phyloP scores from a whole-genome alignment of 176 grass and related monocot species.

The Dendrocalamus sinicus region DNA sequence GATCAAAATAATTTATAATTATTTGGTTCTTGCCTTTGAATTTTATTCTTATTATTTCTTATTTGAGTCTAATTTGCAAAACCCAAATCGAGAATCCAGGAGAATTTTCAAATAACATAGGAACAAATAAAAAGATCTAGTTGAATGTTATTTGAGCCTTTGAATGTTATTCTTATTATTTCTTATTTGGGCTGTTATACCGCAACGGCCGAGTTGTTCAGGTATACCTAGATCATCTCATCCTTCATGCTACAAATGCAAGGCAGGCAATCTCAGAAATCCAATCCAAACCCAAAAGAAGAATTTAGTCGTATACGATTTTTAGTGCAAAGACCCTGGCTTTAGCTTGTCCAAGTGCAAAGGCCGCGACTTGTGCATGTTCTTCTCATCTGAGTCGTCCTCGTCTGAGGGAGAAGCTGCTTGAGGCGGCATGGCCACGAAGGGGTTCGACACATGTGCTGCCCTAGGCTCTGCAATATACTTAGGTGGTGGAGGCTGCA shows the following conservation, averaged over 20 bases:
- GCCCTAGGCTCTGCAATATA: no score
- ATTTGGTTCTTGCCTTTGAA: no score
- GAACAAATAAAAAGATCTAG: no score
- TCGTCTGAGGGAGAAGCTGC: background rate
- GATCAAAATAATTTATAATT: no score
- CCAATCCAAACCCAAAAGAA: background rate
- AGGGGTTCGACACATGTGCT: constrained; percentile 44
- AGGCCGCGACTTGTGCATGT: constrained; percentile 47
- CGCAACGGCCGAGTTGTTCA: constrained; percentile 25
- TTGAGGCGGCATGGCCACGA: constrained; percentile 18
- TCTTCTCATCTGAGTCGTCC: background rate
- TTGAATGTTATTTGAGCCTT: no score
- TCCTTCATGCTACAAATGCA: constrained; percentile 56
- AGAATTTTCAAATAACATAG: no score
- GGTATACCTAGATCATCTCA: constrained; percentile 69
- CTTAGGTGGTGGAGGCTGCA: background rate
- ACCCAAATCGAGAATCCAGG: no score
- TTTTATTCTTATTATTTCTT: no score
- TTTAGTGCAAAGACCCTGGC: constrained; percentile 16
- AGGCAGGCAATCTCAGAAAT: background rate
- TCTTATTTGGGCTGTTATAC: no score
- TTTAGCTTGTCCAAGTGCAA: constrained; percentile 49
- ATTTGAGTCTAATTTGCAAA: no score
- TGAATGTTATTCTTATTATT: no score
- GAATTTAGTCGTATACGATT: background rate